Conservation (phyloP, 169 alveolate species). For the Condylostoma magnum region DNA sequence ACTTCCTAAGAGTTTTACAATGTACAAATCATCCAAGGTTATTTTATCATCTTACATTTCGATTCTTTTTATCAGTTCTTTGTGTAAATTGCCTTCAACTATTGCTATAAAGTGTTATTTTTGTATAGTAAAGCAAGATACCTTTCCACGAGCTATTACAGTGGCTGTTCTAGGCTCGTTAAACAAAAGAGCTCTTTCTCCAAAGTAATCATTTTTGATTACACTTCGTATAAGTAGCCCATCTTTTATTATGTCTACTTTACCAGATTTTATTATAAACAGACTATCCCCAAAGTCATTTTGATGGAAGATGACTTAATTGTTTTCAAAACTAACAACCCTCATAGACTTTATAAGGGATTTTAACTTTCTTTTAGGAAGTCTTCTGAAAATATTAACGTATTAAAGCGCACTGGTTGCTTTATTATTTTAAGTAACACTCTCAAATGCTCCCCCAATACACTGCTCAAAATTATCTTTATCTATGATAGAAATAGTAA, state of each 20-base stretch:
- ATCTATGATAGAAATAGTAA: too few relatives aligned
- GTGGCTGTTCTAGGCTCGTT: constrained; percentile 37
- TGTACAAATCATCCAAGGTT: constrained; percentile 31
- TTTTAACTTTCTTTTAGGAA: too few relatives aligned
- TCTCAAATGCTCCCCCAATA: too few relatives aligned
- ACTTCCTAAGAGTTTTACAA: background rate
- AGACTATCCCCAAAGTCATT: background rate
- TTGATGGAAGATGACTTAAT: background rate
- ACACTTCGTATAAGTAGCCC: background rate
- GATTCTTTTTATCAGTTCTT: constrained; percentile 33
- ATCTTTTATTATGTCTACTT: background rate
- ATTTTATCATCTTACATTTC: constrained; percentile 27
- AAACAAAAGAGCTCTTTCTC: constrained; percentile 29
- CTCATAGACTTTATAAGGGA: too few relatives aligned
- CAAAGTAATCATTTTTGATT: constrained; percentile 7
- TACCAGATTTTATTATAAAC: background rate
- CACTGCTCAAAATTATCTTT: too few relatives aligned
- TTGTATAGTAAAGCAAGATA: constrained; percentile 5
- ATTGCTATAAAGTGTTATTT: constrained; percentile 30
- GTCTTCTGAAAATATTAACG: too few relatives aligned
- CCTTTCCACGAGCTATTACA: constrained; percentile 22
- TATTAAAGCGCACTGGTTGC: too few relatives aligned
- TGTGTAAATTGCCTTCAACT: too few relatives aligned
- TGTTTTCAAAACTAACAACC: too few relatives aligned
- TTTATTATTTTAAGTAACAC: too few relatives aligned